These are phyloP conservation scores for Diaporthe amygdali DNA, from an alignment of 2,329 filamentous ascomycete genomes.

Conservation along the genomic window DNA sequence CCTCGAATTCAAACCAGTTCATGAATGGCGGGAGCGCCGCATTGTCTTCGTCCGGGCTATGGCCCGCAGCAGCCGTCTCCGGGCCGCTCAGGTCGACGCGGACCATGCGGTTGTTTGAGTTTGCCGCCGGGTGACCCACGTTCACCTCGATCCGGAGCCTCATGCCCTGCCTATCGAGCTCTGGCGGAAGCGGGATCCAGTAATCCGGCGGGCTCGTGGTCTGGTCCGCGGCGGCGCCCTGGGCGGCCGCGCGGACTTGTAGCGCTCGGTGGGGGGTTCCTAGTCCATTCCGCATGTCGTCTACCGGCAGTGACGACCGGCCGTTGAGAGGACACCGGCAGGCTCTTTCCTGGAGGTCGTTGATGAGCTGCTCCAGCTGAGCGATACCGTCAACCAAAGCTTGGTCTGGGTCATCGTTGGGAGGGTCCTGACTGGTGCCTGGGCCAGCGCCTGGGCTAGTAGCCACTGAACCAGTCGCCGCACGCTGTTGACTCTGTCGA, in stretches of 20 bases:
- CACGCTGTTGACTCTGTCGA: no score
- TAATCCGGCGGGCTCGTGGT: not conserved
- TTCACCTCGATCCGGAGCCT: not conserved
- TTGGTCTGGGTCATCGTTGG: not conserved
- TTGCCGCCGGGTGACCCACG: not conserved
- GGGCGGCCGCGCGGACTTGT: not conserved
- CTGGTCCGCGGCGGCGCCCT: no score
- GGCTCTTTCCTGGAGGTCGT: not conserved
- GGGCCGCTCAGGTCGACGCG: not conserved
- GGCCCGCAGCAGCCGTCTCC: no score
- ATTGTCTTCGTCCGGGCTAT: not conserved
- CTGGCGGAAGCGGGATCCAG: not conserved
- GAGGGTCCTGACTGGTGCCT: no score
- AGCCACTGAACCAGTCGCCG: no score
- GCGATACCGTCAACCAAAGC: not conserved
- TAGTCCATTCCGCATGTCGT: not conserved
- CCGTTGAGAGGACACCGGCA: constrained; percentile 13
- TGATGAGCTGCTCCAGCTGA: not conserved
- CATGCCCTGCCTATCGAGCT: not conserved
- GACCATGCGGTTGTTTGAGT: not conserved
- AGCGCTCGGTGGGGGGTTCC: not conserved
- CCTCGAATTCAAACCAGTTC: not conserved
- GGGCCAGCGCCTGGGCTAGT: no score
- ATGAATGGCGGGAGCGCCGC: not conserved
- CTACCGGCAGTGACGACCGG: not conserved